A percentile compares a stretch with the other conserved stretches of the same genome.
These are phyloP conservation scores for Wickerhamiella allomyrinae DNA, from an alignment of 805 yeast species.

Conservation along the genomic window DNA sequence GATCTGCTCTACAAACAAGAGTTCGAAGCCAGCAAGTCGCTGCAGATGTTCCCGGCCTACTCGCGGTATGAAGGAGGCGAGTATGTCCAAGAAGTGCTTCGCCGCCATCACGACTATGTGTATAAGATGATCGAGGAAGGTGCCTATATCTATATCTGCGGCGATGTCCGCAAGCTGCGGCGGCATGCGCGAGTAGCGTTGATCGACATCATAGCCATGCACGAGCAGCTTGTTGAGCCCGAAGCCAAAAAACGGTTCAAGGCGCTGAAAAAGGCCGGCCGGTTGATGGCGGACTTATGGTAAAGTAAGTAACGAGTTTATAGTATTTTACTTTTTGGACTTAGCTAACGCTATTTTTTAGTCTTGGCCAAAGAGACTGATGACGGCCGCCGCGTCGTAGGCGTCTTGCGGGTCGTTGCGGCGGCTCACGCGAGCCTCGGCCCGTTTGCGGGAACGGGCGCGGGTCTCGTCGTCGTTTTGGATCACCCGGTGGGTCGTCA, in stretches of 20 bases:
- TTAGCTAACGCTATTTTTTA: not conserved
- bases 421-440: constrained; percentile 15
- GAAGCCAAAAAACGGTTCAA: constrained; percentile 11
- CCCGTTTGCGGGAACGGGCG: constrained; percentile 18
- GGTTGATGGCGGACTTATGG: constrained; percentile 34
- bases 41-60: constrained; percentile 12
- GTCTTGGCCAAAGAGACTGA: constrained; percentile 14
- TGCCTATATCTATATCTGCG: constrained; percentile 15
- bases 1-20: constrained; percentile 11
- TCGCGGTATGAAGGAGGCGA: constrained; percentile 7
- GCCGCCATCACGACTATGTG: constrained; percentile 6
- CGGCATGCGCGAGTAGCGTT: constrained; percentile 8
- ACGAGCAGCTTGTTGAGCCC: constrained; percentile 3
- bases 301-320: constrained; percentile 25
- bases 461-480: constrained; percentile 23
- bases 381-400: constrained; percentile 17
- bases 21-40: constrained; percentile 1
- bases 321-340: too few relatives aligned
- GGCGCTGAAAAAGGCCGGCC: constrained; percentile 16
- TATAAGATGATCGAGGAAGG: constrained; percentile 9
- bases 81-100: constrained; percentile 8
- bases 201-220: constrained; percentile 7
- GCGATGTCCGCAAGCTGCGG: constrained; percentile 12
- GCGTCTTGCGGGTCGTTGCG: constrained; percentile 14
- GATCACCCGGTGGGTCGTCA: constrained; percentile 42